Base-by-base conservation (phyloP, 768 basidiomycete species). In the Phaffia tasmanica region DNA sequence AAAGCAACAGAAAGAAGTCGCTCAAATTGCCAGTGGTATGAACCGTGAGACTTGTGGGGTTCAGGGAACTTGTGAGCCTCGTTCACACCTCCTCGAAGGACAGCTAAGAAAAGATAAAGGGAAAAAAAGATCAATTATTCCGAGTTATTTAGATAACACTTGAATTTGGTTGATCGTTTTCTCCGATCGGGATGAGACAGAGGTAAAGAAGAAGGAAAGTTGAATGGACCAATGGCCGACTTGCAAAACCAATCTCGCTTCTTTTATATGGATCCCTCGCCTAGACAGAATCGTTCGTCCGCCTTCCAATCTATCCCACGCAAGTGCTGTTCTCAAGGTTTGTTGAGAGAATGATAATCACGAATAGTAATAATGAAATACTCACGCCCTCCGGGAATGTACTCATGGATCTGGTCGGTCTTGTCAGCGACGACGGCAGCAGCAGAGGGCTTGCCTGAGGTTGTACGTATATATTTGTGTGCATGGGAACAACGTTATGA, bases 21-120 rank as follows among this genome's bases (percentile, higher is more conserved):
- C 78, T 99, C 95, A 74, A 97, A 98, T 1, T 91, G 85, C 84
- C 84, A 85, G 77, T 84, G 94, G 78, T 95, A 85, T 1, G 91
- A 92, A 59, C 95, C 94, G 72, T 93, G 88, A 0, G 83, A 77
- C 74, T 83, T 86, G 67, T 70, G 71, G 16, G 73, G 73, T 5
- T 85, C 76, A 25, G 94, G 93, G 80, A 94, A 97, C 11, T 84
- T 79, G 1, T 88, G 91, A 1, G 93, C 88, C 75, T 99, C 95
- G 78, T 99, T 98, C 68, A 91, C 92, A 35, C 89, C 88, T 60
- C 94, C 95, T 75, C 84, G 83, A 79, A 86, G 83, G 73, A 95
- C 83, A 67, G 92, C 91, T 89, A 19, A 27, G 42, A 51, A 15
- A 29, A 49, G 19, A 42, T 1, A 7, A 19, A 15, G 16, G 23